Conservation (phyloP, 169 alveolate genomes). For the Eimeria tenella region DNA sequence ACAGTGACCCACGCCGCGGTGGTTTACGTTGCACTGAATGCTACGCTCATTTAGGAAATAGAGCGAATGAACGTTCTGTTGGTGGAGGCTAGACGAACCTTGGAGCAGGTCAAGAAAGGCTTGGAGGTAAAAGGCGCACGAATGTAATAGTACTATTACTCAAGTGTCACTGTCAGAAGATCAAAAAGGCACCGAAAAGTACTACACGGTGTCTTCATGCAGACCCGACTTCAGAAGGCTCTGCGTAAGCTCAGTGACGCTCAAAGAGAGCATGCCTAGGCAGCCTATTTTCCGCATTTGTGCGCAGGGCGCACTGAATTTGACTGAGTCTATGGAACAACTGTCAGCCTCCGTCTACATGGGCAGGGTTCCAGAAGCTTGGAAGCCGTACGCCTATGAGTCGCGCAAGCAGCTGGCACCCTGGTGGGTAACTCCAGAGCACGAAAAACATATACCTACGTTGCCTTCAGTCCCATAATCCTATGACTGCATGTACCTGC, state of each 20-base stretch:
- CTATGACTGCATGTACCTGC: neutral
- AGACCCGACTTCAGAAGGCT: no score
- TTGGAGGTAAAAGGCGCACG: constrained; percentile 83
- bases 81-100: constrained; percentile 90
- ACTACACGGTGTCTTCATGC: no score
- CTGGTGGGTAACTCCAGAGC: constrained; percentile 85
- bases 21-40: neutral
- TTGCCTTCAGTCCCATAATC: neutral
- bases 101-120: constrained; percentile 93
- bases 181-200: no score
- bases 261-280: neutral
- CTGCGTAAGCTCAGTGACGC: no score
- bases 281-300: neutral
- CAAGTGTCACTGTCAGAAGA: no score
- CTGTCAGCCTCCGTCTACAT: constrained; percentile 86
- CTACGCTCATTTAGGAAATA: constrained; percentile 87
- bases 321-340: constrained; percentile 96
- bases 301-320: constrained; percentile 87
- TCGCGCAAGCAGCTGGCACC: constrained; percentile 93
- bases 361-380: constrained; percentile 91
- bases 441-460: neutral
- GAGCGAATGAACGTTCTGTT: constrained; percentile 95
- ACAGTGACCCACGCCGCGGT: neutral
- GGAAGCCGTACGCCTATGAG: constrained; percentile 94
- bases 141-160: neutral